These are phyloP conservation scores for Mantamonas sphyraenae DNA, from an alignment of 78 protist genomes.

Conservation along the genomic window DNA sequence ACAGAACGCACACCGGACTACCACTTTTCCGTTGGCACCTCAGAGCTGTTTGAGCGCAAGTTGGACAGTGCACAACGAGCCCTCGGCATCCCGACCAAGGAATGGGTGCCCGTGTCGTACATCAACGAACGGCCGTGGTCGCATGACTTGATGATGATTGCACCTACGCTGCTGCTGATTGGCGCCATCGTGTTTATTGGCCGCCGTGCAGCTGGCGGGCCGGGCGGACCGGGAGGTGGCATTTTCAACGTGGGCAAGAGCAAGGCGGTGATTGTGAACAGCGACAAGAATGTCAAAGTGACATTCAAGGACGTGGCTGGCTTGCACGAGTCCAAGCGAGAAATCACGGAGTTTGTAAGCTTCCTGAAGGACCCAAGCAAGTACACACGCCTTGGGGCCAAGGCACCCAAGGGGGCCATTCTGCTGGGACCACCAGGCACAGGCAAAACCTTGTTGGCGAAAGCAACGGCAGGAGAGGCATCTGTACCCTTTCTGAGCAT, in stretches of 20 bases:
- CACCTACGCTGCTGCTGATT: conserved; percentile 35
- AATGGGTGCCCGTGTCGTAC: conserved; percentile 26
- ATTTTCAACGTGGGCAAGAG: conserved; percentile 26
- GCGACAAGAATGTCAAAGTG: conserved; percentile 11
- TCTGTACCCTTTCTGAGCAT: conserved; percentile 87
- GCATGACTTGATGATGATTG: conserved; percentile 18
- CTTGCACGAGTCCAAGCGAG: conserved; percentile 77
- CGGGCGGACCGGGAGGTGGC: background rate
- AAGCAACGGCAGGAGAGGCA: conserved; percentile 93
- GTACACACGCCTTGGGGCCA: conserved; percentile 72
- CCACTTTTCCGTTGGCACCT: conserved; percentile 16
- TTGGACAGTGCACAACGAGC: conserved; percentile 32
- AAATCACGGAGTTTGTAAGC: conserved; percentile 79
- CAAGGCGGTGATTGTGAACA: conserved; percentile 16
- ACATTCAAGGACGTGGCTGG: conserved; percentile 77
- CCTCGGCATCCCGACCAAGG: conserved; percentile 6
- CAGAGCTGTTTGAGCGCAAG: conserved; percentile 32
- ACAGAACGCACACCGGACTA: background rate
- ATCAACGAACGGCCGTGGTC: background rate
- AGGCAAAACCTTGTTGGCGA: conserved; percentile 89
- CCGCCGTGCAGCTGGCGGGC: conserved; percentile 10
- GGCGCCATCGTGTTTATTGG: conserved; percentile 5
- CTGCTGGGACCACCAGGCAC: conserved; percentile 96
- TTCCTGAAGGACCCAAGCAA: conserved; percentile 82
- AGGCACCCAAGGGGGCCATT: conserved; percentile 75